phyloP scores from a whole-genome alignment of 768 basidiomycete species.

The Gloeostereum incarnatum region DNA sequence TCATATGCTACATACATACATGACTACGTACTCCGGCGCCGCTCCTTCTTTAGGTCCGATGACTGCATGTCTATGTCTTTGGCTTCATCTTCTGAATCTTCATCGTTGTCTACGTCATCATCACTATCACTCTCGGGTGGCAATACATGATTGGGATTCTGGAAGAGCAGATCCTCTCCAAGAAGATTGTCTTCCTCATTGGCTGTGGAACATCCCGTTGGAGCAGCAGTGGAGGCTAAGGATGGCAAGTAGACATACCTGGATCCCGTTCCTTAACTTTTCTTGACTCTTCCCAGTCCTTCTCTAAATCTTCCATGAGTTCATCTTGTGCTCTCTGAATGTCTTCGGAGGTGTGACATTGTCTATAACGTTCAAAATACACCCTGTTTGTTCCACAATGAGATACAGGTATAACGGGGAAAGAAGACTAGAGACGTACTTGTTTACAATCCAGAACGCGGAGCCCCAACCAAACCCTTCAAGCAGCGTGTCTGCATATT shows the following conservation, averaged over 20 bases:
- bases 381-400: conserved; percentile 21
- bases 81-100: too few species aligned
- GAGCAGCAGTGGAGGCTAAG: too few species aligned
- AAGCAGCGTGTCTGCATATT: conserved; percentile 71
- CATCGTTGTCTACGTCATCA: too few species aligned
- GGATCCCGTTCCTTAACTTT: conserved; percentile 13
- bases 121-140: conserved; percentile 12
- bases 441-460: conserved; percentile 81
- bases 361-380: conserved; percentile 69
- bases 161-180: conserved; percentile 53
- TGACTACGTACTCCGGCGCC: too few species aligned
- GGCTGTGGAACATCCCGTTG: too few species aligned
- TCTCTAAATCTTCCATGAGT: conserved; percentile 63
- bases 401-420: not conserved
- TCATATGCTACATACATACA: too few species aligned
- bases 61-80: too few species aligned
- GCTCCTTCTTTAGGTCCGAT: too few species aligned
- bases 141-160: conserved; percentile 55
- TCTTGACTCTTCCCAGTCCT: conserved; percentile 48
- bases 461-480: conserved; percentile 87
- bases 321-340: conserved; percentile 51
- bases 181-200: conserved; percentile 15
- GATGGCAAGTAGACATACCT: too few species aligned
- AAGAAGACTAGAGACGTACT: conserved; percentile 39
- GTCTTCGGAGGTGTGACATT: conserved; percentile 54